A percentile compares a stretch with the other conserved stretches of the same genome.
Evolutionary conservation across 2,329 filamentous ascomycete species (phyloP).

Genomic region (Talaromyces sp.): DNA sequence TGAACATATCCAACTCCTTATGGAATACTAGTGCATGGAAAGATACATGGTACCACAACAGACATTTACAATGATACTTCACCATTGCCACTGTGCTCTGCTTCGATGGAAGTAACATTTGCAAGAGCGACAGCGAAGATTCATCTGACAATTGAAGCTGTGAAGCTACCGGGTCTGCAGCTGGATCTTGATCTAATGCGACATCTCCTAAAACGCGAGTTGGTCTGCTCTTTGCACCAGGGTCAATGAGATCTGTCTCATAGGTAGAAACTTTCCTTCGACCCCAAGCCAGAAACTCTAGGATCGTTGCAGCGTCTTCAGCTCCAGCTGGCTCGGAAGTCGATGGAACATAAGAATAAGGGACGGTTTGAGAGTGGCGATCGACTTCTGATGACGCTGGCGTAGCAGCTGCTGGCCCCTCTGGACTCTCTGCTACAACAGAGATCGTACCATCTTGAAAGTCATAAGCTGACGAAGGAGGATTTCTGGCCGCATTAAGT

Average conservation of each 20-base stretch:
- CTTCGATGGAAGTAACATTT: slow-evolving; percentile 35
- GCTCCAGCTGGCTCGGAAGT: slow-evolving; percentile 9
- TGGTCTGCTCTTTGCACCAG: slow-evolving; percentile 13
- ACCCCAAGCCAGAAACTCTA: slow-evolving; percentile 51
- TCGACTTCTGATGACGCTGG: slow-evolving; percentile 9
- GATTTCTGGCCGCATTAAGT: background rate
- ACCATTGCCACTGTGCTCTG: slow-evolving; percentile 23
- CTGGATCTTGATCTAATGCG: slow-evolving; percentile 7
- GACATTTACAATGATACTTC: slow-evolving; percentile 38
- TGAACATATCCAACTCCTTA: slow-evolving; percentile 30
- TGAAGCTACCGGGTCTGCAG: background rate
- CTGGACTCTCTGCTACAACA: background rate
- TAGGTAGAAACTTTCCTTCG: slow-evolving; percentile 41
- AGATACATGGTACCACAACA: slow-evolving; percentile 42
- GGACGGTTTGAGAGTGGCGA: background rate
- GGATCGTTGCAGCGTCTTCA: slow-evolving; percentile 41
- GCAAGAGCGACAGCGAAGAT: slow-evolving; percentile 25
- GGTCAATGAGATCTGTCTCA: slow-evolving; percentile 24
- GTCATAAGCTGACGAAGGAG: background rate
- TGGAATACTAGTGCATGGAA: slow-evolving; percentile 40
- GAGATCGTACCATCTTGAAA: background rate
- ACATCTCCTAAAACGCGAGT: slow-evolving; percentile 26
- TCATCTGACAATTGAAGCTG: background rate
- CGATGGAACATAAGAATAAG: background rate
- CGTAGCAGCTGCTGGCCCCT: slow-evolving; percentile 8